Evolutionary conservation across 2,329 filamentous ascomycete genomes (phyloP), one percentile per base, ranked within the genome.

Genomic region (Claviceps purpurea): DNA sequence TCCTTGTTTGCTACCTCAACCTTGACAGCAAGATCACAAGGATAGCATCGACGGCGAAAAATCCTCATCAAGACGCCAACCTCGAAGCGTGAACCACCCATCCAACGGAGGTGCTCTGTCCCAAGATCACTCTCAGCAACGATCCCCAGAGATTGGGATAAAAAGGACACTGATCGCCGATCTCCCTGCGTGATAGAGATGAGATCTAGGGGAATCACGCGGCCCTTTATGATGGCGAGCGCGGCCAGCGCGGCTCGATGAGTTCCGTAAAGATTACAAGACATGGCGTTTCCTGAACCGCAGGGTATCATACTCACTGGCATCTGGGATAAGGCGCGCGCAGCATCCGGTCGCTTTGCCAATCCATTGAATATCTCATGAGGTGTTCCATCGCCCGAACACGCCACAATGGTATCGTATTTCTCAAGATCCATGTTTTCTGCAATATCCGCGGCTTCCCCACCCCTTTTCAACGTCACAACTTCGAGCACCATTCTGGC

Each of bases 281-380:
- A 87, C 82, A 97, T 86, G 22, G 88, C 93, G 66, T 98, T 98
- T 5, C 93, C 93, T 49, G 87, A 93, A 14, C 93, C 93, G 63
- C 90, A 95, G 1, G 93, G 93, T 39, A 98, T 76, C 62, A 95
- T 88, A 22, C 83, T 84, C 2, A 98, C 82, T 1, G 93, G 87
- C 14, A 97, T 70, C 61, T 84, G 86, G 22, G 75, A 71, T 55
- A 98, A 70, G 0, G 91, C 93, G 52, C 77, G 77, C 37, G 75
- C 73, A 20, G 89, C 89, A 67, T 96, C 87, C 4, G 76, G 64
- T 41, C 89, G 82, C 67, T 81, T 84, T 14, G 80, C 89, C 37
- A 98, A 71, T 0, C 93, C 93, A 64, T 98, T 97, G 73, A 96
- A 95, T 8, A 95, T 85, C 68, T 98, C 93, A 64, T 95, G 85